phyloP scores from a whole-genome alignment of 805 yeast species.

The Hanseniaspora clermontiae region DNA sequence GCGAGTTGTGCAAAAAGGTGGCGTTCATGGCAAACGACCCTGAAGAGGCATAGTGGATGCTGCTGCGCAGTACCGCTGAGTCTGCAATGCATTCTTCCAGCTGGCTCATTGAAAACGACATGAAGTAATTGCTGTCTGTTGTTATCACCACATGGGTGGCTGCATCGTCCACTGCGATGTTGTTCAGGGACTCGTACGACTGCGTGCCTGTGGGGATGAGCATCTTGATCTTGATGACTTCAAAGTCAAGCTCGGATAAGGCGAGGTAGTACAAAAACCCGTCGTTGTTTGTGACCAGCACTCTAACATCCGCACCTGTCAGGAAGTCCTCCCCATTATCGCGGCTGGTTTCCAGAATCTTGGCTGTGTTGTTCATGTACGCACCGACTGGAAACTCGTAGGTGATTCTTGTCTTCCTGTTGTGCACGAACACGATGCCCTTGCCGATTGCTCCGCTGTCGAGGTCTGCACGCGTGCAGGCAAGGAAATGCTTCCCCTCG shows the following conservation, averaged over 20 bases:
- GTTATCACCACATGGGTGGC: background rate
- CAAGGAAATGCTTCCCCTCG: background rate
- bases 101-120: background rate
- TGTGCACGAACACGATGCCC: background rate
- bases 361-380: background rate
- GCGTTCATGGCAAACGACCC: constrained; percentile 1
- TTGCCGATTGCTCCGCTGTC: background rate
- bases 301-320: background rate
- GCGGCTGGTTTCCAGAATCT: background rate
- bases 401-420: background rate
- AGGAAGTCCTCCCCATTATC: background rate
- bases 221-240: background rate
- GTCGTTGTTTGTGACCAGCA: background rate
- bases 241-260: background rate
- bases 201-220: background rate
- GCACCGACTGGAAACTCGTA: background rate
- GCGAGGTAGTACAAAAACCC: background rate
- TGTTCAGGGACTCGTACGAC: background rate
- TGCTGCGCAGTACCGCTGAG: background rate
- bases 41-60: background rate
- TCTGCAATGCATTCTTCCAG: background rate
- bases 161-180: background rate
- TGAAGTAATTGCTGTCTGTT: background rate
- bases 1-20: background rate
- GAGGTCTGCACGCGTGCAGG: background rate